Base-by-base conservation (phyloP, 352 stramenopile species). In the Globisporangium paddicum region DNA sequence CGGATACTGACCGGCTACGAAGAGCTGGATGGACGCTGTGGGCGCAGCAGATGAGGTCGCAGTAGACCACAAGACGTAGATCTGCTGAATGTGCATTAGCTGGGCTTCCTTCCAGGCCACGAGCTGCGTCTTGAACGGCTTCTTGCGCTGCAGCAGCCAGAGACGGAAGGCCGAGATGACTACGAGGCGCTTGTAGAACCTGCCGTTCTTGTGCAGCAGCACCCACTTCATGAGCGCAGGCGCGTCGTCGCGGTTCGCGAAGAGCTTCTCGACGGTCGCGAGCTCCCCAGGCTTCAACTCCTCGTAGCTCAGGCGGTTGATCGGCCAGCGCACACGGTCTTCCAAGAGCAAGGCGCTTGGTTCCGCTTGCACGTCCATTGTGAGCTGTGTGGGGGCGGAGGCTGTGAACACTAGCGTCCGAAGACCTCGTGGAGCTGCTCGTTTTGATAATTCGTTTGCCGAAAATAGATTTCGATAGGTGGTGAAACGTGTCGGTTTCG, bases 221-320 rank as follows among this genome's bases (percentile, higher is more conserved):
- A 84, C 66, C 81, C 81, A 90, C 50, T 89, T 82, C 58, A 87
- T 80, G 13, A 88, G 42, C 53, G 79, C 19, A 0, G 80, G 77
- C 0, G 71, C 55, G 55, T 88, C 80, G 35, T 77, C 72, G 13
- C 75, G 68, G 19, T 42, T n/a, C 18, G 47, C 46, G 37, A 87
- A 87, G n/a, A 85, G 72, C 28, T 77, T 71, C 32, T 85, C 77
- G 35, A 90, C 59, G 3, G 48, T 59, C 2, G 58, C 42, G 1
- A 79, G 64, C 42, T 87, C 79, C 2, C 58, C 35, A 0, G 69
- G 53, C 38, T 70, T 77, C 21, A 87, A 60, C 50, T 90, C 77
- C 10, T 81, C 65, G 50, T 86, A 90, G 63, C 80, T 85, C 38
- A 82, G 68, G 5, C 78, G 77, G 45, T 89, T 89, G 44, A 79